Evolutionary conservation across 75 land plant species (phyloP).

Genomic region (Sequoiadendron giganteum): DNA sequence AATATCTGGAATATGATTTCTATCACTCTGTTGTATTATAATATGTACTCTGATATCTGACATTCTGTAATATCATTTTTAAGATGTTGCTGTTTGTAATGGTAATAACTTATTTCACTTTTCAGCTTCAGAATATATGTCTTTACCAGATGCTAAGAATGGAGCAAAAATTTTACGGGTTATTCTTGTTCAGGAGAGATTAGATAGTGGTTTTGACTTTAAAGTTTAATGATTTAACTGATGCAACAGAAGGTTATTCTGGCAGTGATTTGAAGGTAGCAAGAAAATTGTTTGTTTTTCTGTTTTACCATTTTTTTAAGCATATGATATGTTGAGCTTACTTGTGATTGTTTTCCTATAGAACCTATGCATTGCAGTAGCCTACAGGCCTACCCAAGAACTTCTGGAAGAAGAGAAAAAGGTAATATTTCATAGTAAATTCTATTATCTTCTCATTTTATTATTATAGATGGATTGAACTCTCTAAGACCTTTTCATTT

Average conservation of each 20-base stretch:
- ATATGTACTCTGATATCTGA: neutral
- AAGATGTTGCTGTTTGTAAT: neutral
- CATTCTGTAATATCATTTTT: neutral
- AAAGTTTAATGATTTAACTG: slow-evolving; percentile 71
- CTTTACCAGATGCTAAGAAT: slow-evolving; percentile 77
- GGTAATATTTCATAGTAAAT: slow-evolving; percentile 15
- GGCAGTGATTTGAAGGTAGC: slow-evolving; percentile 96
- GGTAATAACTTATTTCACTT: neutral
- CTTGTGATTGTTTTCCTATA: slow-evolving; percentile 24
- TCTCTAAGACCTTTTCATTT: neutral
- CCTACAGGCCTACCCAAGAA: slow-evolving; percentile 95
- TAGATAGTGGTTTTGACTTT: slow-evolving; percentile 56
- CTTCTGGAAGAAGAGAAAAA: slow-evolving; percentile 71
- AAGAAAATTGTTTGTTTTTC: neutral
- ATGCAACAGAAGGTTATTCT: slow-evolving; percentile 89
- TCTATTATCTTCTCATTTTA: neutral
- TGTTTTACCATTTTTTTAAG: neutral
- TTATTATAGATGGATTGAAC: neutral
- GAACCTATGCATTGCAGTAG: slow-evolving; percentile 98
- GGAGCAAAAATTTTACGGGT: slow-evolving; percentile 78
- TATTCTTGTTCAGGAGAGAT: slow-evolving; percentile 73
- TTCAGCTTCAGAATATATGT: slow-evolving; percentile 74
- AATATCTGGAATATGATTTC: neutral
- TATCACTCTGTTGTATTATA: neutral
- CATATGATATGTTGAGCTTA: neutral